Conservation (phyloP, 75 land plant species). For the Sequoiadendron giganteum region DNA sequence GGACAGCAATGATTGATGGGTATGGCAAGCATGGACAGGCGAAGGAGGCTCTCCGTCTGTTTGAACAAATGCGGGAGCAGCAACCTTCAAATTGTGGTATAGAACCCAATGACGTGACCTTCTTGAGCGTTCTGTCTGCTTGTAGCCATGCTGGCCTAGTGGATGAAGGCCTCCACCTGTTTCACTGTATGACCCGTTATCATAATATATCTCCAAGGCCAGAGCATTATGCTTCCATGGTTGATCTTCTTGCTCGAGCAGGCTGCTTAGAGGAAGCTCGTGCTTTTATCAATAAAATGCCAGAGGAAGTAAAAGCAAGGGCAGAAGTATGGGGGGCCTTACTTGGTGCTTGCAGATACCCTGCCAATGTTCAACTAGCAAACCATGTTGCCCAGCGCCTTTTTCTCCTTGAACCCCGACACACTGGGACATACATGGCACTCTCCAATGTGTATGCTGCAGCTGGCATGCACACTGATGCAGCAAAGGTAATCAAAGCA, state of each 20-base stretch:
- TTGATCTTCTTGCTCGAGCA: conserved; percentile 63
- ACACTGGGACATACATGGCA: conserved; percentile 47
- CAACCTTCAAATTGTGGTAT: not conserved
- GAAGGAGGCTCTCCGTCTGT: conserved; percentile 3
- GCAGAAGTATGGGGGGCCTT: conserved; percentile 50
- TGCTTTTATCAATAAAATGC: conserved; percentile 45
- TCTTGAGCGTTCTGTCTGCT: conserved; percentile 57
- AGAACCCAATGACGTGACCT: conserved; percentile 61
- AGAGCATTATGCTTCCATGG: conserved; percentile 67
- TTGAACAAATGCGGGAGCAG: not conserved
- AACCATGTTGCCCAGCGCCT: conserved; percentile 43
- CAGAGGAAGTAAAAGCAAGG: conserved; percentile 26
- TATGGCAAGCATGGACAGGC: not conserved
- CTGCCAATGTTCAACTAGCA: conserved; percentile 42
- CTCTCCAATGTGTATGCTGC: conserved; percentile 53
- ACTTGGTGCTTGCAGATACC: conserved; percentile 43
- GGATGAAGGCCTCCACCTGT: conserved; percentile 49
- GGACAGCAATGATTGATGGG: conserved; percentile 5
- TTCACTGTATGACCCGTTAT: conserved; percentile 26
- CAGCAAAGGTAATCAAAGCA: conserved; percentile 29
- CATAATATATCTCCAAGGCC: conserved; percentile 33
- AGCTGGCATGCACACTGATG: conserved; percentile 43
- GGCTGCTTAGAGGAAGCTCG: conserved; percentile 53
- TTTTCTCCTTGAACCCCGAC: conserved; percentile 34
- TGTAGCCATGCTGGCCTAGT: conserved; percentile 64